Conservation (phyloP, 2,329 filamentous ascomycete genomes). For the Hypoxylon sp. region DNA sequence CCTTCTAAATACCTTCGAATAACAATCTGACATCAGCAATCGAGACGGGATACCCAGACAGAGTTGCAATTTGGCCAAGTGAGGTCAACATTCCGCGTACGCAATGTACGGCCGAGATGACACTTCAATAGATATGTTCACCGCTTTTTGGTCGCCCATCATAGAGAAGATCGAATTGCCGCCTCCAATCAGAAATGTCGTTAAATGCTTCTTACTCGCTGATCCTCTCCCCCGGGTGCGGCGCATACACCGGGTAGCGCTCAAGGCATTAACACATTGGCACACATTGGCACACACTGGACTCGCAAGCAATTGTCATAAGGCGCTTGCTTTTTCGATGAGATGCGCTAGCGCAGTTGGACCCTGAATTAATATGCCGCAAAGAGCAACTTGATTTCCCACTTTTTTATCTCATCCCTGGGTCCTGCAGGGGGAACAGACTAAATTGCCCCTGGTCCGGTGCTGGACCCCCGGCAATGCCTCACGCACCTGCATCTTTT, state of each 20-base stretch:
- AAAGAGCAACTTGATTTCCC: constrained; percentile 28
- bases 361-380: constrained; percentile 37
- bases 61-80: constrained; percentile 22
- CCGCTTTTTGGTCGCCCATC: constrained; percentile 38
- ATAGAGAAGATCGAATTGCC: constrained; percentile 34
- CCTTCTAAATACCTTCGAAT: constrained; percentile 28
- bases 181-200: constrained; percentile 28
- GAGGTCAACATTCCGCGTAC: constrained; percentile 19
- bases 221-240: constrained; percentile 39
- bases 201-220: constrained; percentile 26
- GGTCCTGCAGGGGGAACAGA: constrained; percentile 36
- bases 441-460: constrained; percentile 29
- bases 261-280: constrained; percentile 11
- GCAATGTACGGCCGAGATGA: constrained; percentile 29
- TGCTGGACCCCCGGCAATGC: constrained; percentile 33
- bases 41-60: constrained; percentile 25
- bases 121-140: constrained; percentile 31
- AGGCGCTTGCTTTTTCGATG: constrained; percentile 23
- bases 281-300: background rate
- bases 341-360: constrained; percentile 34
- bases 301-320: constrained; percentile 11
- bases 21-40: constrained; percentile 42
- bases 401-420: constrained; percentile 32
- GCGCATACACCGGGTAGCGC: constrained; percentile 16
- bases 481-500: constrained; percentile 16